Conservation (phyloP, 2,329 filamentous ascomycete genomes). For the Phoma sp. region DNA sequence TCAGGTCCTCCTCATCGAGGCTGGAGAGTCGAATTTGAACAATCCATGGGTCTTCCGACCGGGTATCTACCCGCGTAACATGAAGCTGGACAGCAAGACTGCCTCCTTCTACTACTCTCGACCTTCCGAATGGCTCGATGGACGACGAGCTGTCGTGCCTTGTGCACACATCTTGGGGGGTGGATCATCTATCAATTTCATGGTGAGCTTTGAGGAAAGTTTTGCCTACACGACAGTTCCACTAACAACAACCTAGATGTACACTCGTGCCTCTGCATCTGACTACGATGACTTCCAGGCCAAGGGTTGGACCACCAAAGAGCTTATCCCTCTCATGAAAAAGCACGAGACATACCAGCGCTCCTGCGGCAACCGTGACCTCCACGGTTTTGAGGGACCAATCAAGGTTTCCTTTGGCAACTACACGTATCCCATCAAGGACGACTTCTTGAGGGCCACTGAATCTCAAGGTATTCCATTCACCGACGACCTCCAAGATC, state of each 20-base stretch:
- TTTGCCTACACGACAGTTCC: slow-evolving; percentile 12
- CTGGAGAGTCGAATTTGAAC: slow-evolving; percentile 75
- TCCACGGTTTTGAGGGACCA: slow-evolving; percentile 79
- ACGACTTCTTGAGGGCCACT: slow-evolving; percentile 76
- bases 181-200: slow-evolving; percentile 78
- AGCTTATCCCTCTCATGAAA: slow-evolving; percentile 77
- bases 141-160: slow-evolving; percentile 75
- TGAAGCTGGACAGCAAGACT: slow-evolving; percentile 81
- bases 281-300: slow-evolving; percentile 82
- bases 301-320: slow-evolving; percentile 79
- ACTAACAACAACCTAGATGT: slow-evolving; percentile 60
- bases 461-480: slow-evolving; percentile 77
- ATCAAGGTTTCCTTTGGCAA: slow-evolving; percentile 83
- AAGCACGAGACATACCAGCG: slow-evolving; percentile 81
- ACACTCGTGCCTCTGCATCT: slow-evolving; percentile 73
- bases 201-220: slow-evolving; percentile 56
- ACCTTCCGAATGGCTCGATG: slow-evolving; percentile 74
- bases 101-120: slow-evolving; percentile 82
- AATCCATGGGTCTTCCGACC: slow-evolving; percentile 79
- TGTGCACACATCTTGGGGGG: slow-evolving; percentile 75
- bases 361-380: slow-evolving; percentile 60
- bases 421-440: slow-evolving; percentile 81
- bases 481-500: slow-evolving; percentile 78
- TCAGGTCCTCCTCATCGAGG: slow-evolving; percentile 74
- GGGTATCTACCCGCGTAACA: slow-evolving; percentile 78